Conservation (phyloP, 2,329 filamentous ascomycete species). For the Aureobasidium vineae region DNA sequence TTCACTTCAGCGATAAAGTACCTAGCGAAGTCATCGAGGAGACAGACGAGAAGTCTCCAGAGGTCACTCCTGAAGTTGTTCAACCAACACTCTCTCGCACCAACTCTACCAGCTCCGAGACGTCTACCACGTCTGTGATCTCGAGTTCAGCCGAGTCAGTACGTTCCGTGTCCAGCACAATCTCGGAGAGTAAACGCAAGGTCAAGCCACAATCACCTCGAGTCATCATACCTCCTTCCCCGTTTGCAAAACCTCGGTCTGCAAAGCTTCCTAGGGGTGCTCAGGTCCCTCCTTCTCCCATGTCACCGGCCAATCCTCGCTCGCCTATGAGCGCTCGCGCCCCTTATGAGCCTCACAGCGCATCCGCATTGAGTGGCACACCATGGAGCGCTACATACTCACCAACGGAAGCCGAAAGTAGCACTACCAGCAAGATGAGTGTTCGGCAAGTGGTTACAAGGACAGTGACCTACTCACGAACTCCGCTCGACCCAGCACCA, state of each 20-base stretch:
- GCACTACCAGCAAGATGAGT: conserved; percentile 53
- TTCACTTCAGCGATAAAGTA: conserved; percentile 48
- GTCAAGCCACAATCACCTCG: conserved; percentile 40
- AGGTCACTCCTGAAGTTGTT: conserved; percentile 35
- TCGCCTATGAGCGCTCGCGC: conserved; percentile 66
- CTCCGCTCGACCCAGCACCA: conserved; percentile 76
- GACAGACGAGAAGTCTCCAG: conserved; percentile 37
- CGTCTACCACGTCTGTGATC: conserved; percentile 28
- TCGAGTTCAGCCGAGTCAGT: conserved; percentile 17
- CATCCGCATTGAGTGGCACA: conserved; percentile 37
- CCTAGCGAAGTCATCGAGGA: conserved; percentile 33
- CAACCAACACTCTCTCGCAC: conserved; percentile 40
- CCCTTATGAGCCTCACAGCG: conserved; percentile 69
- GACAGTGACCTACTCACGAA: conserved; percentile 80
- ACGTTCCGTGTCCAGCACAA: conserved; percentile 25
- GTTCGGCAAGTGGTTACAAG: conserved; percentile 91
- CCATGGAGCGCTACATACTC: conserved; percentile 35
- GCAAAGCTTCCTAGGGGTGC: conserved; percentile 63
- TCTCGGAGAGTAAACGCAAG: conserved; percentile 11
- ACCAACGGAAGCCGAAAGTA: conserved; percentile 19
- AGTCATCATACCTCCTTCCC: conserved; percentile 46
- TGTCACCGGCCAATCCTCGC: conserved; percentile 60
- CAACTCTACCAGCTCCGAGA: conserved; percentile 36
- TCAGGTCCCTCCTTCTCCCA: conserved; percentile 74
- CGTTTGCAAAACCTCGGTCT: conserved; percentile 53